These are phyloP conservation scores for Hymenoscyphus linearis DNA, from an alignment of 2,329 filamentous ascomycete genomes.

Conservation along the genomic window DNA sequence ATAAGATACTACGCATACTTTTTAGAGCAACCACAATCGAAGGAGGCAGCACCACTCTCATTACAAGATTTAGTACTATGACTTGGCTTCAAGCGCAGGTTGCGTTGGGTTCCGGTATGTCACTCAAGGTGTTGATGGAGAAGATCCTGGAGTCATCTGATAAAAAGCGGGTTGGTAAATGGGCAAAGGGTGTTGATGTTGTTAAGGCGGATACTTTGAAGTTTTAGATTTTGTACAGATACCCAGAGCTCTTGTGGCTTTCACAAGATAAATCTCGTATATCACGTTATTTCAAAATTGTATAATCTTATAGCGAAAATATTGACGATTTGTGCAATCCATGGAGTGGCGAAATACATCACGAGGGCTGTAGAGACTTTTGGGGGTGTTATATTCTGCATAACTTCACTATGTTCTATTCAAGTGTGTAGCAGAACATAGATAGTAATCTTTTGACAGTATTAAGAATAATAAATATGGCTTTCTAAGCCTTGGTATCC, in stretches of 20 bases:
- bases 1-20: slow-evolving; percentile 56
- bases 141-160: slow-evolving; percentile 63
- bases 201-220: slow-evolving; percentile 27
- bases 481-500: no score
- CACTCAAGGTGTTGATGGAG: slow-evolving; percentile 50
- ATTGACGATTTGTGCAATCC: not conserved
- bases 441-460: no score
- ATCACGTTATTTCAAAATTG: not conserved
- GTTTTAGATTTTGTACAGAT: slow-evolving; percentile 12
- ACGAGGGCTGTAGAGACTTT: no score
- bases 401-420: no score
- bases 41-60: slow-evolving; percentile 71
- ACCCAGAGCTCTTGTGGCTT: not conserved
- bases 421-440: no score
- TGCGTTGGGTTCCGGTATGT: slow-evolving; percentile 40
- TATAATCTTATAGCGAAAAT: not conserved
- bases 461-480: no score
- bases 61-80: slow-evolving; percentile 69
- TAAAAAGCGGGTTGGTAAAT: slow-evolving; percentile 55
- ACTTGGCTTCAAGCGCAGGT: slow-evolving; percentile 67
- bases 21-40: slow-evolving; percentile 63
- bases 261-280: not conserved
- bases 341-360: no score
- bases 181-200: slow-evolving; percentile 47
- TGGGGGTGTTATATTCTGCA: no score